Evolutionary conservation across 2,329 filamentous ascomycete species (phyloP), one percentile per base, ranked within the genome.

Genomic region (Calycina marina): DNA sequence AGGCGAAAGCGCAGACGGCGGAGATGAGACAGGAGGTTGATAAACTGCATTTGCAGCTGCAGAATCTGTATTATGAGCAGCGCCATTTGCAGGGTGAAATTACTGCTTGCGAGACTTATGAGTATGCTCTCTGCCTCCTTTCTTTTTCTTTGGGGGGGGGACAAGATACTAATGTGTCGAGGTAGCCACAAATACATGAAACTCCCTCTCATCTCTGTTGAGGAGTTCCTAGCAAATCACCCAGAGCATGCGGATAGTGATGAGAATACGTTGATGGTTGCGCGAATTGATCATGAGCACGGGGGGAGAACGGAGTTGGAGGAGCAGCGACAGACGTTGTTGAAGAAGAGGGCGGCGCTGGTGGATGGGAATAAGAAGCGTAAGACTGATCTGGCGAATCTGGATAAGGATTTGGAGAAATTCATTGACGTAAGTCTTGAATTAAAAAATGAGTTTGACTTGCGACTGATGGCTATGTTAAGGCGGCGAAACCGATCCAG

Each of bases 41-140:
- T 53, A 73, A 77, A 30, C 65, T 98, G 39, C 86, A 96, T 53
- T 66, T 98, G 22, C 82, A 93, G 51, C 66, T 98, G 34, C 88
- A 96, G 57, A 98, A 98, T 51, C 62, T 98, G 5, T 92, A 90
- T 55, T 98, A 98, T 52, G 88, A 98, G 56, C 86, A 96, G 59
- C 68, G 83, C 34, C 85, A 94, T 56, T 61, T 98, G 34, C 74
- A 81, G 42, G 82, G 82, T 30, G 90, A 98, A 58, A 96, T 98
- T 39, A 64, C 72, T 1, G 84, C 82, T 6, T 96, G 90, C 55
- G 82, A 93, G 52, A 79, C 77, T 31, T 94, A 92, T 48, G 82
- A 93, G 84, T 93, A 60, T 40, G 81, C 69, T 9, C n/a, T 11
- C 30, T 16, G 2, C n/a, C 6, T 12, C 14, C 32, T 18, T 27